phyloP scores from a whole-genome alignment of 192 early-diverging fungal genomes.

The Gaertneriomyces semiglobifer region DNA sequence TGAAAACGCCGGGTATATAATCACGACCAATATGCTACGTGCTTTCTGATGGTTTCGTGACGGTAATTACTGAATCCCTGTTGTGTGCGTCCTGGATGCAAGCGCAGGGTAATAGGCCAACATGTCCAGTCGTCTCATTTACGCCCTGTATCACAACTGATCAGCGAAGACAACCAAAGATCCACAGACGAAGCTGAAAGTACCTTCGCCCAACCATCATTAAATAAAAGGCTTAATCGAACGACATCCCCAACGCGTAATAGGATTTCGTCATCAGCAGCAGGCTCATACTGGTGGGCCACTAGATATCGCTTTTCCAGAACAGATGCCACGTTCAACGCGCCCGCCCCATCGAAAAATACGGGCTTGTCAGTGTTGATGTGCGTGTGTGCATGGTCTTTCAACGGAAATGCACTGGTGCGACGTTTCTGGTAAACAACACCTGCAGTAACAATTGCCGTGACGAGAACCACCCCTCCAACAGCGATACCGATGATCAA shows the following conservation, averaged over 20 bases:
- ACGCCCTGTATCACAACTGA: slow-evolving; percentile 7
- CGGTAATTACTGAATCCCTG: too few relatives aligned
- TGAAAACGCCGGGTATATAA: too few relatives aligned
- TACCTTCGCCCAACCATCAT: slow-evolving; percentile 41
- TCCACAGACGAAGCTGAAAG: background rate
- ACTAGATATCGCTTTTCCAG: slow-evolving; percentile 31
- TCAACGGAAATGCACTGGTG: background rate
- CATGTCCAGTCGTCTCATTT: slow-evolving; percentile 35
- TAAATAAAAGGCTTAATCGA: slow-evolving; percentile 34
- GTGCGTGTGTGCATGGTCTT: background rate
- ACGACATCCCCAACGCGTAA: slow-evolving; percentile 34
- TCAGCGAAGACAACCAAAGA: background rate
- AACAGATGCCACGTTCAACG: slow-evolving; percentile 18
- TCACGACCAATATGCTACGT: too few relatives aligned
- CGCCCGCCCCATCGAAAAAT: slow-evolving; percentile 5
- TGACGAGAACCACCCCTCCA: background rate
- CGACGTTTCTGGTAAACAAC: background rate
- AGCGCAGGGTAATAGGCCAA: slow-evolving; percentile 39
- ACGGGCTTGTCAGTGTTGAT: background rate
- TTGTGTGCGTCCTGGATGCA: slow-evolving; percentile 23
- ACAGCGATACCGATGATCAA: background rate
- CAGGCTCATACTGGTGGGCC: slow-evolving; percentile 28
- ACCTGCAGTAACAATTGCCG: background rate
- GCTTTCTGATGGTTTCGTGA: too few relatives aligned
- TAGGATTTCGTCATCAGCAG: slow-evolving; percentile 32